Conservation (phyloP, 192 early-diverging fungal genomes). For the Borealophlyctis nickersoniae region DNA sequence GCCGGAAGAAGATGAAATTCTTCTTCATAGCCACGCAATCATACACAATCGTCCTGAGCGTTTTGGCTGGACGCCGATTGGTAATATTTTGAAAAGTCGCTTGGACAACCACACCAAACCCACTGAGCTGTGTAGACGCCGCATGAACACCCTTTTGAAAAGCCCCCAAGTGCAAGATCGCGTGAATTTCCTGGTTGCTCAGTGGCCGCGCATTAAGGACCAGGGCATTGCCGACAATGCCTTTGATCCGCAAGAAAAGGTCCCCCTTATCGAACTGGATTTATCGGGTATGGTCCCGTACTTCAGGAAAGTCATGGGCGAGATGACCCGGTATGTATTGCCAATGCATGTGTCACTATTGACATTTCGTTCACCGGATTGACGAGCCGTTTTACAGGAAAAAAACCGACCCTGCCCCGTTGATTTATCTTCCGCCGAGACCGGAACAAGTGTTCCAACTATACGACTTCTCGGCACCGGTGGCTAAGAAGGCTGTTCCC, state of each 20-base stretch:
- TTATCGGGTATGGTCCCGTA: conserved; percentile 11
- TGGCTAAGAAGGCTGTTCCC: conserved; percentile 3
- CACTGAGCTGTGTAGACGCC: conserved; percentile 29
- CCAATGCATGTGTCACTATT: no score
- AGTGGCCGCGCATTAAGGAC: conserved; percentile 20
- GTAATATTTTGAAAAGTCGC: neutral
- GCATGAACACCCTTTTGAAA: conserved; percentile 16
- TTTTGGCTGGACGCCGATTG: conserved; percentile 36
- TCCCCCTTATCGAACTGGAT: neutral
- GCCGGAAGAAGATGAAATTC: conserved; percentile 23
- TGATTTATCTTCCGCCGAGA: neutral
- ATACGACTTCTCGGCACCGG: neutral
- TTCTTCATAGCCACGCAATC: conserved; percentile 37
- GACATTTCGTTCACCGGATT: no score
- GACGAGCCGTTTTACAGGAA: conserved; percentile 4
- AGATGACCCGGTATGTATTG: neutral
- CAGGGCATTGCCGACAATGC: conserved; percentile 19
- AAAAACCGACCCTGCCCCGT: neutral
- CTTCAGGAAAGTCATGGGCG: conserved; percentile 4
- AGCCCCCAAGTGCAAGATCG: conserved; percentile 14
- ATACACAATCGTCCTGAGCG: conserved; percentile 7
- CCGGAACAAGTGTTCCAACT: neutral
- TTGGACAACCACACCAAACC: neutral
- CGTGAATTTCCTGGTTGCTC: conserved; percentile 25
- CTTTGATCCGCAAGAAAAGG: conserved; percentile 11